Evolutionary conservation across 2,329 filamentous ascomycete genomes (phyloP), one percentile per base, ranked within the genome.

Genomic region (Colletotrichum lentis): DNA sequence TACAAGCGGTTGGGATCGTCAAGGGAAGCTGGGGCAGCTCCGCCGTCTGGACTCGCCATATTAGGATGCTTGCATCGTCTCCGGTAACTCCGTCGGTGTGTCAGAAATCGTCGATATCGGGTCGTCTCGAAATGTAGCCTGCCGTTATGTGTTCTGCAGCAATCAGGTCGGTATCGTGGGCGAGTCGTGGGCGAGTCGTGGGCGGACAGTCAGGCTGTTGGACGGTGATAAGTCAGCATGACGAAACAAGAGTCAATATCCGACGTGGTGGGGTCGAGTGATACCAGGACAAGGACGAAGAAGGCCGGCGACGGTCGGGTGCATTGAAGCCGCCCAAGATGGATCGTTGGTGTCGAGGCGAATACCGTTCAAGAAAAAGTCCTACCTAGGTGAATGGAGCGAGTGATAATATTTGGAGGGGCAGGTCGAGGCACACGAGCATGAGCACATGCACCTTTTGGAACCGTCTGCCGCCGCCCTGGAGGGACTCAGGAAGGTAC

Each of bases 31-130:
- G 67, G 47, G 63, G 70, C 69, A 58, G 72, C 73, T 71, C 72
- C 74, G 67, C 71, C 73, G 64, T 72, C 73, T 71, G 66, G 70
- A 61, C 74, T 79, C 57, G 77, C 77, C 78, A 80, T 80, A 57
- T 61, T 74, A 69, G 49, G 60, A 72, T 72, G 75, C 75, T 55
- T 69, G 73, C 53, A 62, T 68, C 62, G 66, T 65, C 62, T 46
- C 66, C 62, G 24, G 37, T 35, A 27, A 47, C 49, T 46, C 57
- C 11, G 35, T 27, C 22, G 52, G 22, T 53, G 7, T 58, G 24
- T 69, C 22, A 39, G 39, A 44, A 14, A 20, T 47, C 18, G 27
- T 20, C 43, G 22, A 3, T 43, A 31, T 55, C 44, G 31, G 31
- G 11, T 55, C 14, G 47, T 50, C 41, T 60, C 8, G 24, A 20